Evolutionary conservation across 768 basidiomycete genomes (phyloP), one percentile per base, ranked within the genome.

Genomic region (Psilocybe sp.): DNA sequence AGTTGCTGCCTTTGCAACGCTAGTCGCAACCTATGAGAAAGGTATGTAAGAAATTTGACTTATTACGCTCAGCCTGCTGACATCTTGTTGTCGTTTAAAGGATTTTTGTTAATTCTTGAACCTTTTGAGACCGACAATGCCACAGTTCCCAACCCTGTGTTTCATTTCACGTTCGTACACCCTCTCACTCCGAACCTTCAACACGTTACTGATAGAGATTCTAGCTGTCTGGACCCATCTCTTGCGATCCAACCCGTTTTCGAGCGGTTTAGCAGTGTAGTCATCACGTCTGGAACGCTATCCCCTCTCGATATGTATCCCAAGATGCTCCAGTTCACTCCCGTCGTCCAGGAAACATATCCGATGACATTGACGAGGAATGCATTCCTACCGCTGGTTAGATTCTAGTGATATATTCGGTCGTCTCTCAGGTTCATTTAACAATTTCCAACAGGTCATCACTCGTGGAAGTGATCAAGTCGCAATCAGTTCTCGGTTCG

Each of bases 261-360:
- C 64, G 97, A 99, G 63, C 89, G 94, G 28, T 99, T 98, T 65
- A 95, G 92, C 65, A 92, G 89, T 53, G 97, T 99, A 16, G 93
- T 99, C 55, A 99, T 99, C 65, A 99, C 97, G 0, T 98, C 94
- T 4, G 97, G 97, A 59, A 99, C 97, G 10, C 93, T 99, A 59
- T 98, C 95, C 1, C 97, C 97, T 2, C 70, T 99, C 50, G 97
- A 99, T 69, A 99, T 99, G 97, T 99, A 99, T 67, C 97, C 97
- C 11, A 99, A 98, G 71, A 99, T 99, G 91, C 77, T 99, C 28
- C 92, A 94, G 58, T 99, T 99, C 68, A 92, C 91, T 14, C 95
- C 97, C 2, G 94, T 96, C 15, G 90, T 98, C 5, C 90, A 94
- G 71, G 95, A 98, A 68, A 92, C 90, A 1, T 99, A 99, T 70